Base-by-base conservation (phyloP, 2,329 filamentous ascomycete species). In the Sclerotinia trifoliorum region DNA sequence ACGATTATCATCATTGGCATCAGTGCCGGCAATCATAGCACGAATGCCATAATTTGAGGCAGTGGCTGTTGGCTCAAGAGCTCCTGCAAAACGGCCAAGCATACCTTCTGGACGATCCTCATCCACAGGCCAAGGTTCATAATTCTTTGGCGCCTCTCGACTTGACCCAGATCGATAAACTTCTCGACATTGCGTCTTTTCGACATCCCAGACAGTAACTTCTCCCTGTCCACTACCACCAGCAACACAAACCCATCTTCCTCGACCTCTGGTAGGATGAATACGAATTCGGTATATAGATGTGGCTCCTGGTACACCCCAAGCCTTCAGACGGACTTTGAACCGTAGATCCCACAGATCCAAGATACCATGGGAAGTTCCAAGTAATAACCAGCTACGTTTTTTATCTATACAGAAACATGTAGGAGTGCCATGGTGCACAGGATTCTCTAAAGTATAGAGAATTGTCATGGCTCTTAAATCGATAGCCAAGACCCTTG, bases 331-430 rank as follows among this genome's bases (percentile, higher is more conserved):
- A 29, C 93, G 87, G 74, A 98, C 86, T 72, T 88, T 90, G 83
- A 99, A 99, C n/a, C 95, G 90, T 52, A 99, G 83, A 79, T 99
- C 95, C 95, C 95, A 99, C 1, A 99, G 84, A 77, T 96, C 91
- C 10, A 99, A 83, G 39, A 98, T 90, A 48, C 96, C 95, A 77
- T 98, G 94, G 0, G 93, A 92, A 0, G 96, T 99, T 48, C 94
- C 95, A 0, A 98, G 81, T 1, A 96, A 85, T 3, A 99, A 83
- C 95, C 95, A 99, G 76, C 95, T 93, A 63, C 91, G 89, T 76
- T 89, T 92, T 68, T 88, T 86, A 75, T 97, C 93, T 44, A 97
- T 85, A 75, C 91, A 94, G 79, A 99, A 97, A 73, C 92, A 95
- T 0, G 92, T 97, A 1, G 93, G 92, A 0, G 90, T 92, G 17